Percentiles rank a stretch among this genome's conserved stretches.
phyloP scores from a whole-genome alignment of 2,329 filamentous ascomycete species.

The Xylariaceae sp. region DNA sequence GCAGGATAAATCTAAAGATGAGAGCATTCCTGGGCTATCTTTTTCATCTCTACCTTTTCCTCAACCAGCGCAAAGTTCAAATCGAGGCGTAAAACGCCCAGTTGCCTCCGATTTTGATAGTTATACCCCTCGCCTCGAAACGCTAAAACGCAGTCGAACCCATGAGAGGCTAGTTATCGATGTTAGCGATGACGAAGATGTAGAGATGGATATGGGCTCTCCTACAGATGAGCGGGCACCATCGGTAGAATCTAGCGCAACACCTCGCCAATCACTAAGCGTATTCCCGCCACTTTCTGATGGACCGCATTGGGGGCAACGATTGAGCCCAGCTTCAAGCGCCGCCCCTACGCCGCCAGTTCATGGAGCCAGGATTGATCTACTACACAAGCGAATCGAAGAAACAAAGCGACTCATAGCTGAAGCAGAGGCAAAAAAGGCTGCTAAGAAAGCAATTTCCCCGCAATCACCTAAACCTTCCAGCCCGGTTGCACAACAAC shows the following conservation, averaged over 20 bases:
- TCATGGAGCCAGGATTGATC: slow-evolving; percentile 37
- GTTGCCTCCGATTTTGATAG: slow-evolving; percentile 75
- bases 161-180: slow-evolving; percentile 73
- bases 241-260: slow-evolving; percentile 39
- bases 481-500: slow-evolving; percentile 23
- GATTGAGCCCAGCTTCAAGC: slow-evolving; percentile 48
- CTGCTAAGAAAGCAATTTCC: slow-evolving; percentile 34
- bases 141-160: slow-evolving; percentile 64
- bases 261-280: slow-evolving; percentile 44
- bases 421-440: slow-evolving; percentile 62
- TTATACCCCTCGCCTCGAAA: slow-evolving; percentile 47
- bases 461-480: slow-evolving; percentile 33
- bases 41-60: slow-evolving; percentile 24
- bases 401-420: slow-evolving; percentile 66
- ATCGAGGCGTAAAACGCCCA: slow-evolving; percentile 59
- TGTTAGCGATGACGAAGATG: slow-evolving; percentile 76
- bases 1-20: slow-evolving; percentile 28
- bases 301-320: slow-evolving; percentile 47
- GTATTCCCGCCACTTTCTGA: slow-evolving; percentile 55
- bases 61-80: slow-evolving; percentile 36
- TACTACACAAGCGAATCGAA: slow-evolving; percentile 59
- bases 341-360: slow-evolving; percentile 46
- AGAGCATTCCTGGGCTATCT: slow-evolving; percentile 37
- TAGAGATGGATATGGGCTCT: slow-evolving; percentile 72
- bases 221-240: slow-evolving; percentile 51